Base-by-base conservation (phyloP, 139 green algal species). In the Chlorella sp. region DNA sequence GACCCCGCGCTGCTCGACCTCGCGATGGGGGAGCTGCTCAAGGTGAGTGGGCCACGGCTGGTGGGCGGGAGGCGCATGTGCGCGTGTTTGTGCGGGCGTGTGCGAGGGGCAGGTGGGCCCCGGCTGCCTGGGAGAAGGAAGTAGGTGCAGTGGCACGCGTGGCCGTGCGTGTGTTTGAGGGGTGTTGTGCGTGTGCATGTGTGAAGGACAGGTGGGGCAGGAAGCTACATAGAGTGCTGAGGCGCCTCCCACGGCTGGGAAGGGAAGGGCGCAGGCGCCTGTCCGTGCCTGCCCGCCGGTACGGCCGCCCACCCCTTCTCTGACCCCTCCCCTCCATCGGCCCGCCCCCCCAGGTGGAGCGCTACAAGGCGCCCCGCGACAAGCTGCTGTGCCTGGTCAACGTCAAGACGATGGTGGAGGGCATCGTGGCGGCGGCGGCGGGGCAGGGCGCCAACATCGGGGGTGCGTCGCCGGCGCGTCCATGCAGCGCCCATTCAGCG, bases 361-460 rank as follows among this genome's bases (percentile, higher is more conserved):
- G 83, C 38, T 96, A 90, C 83, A 95, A 99, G 90, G 93, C 92
- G 27, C 96, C 96, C 0, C 82, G 95, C 19, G 96, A 98, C 86
- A 99, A 99, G 92, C 87, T 99, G 48, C 84, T 97, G 31, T 98
- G 94, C 82, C 86, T 98, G 27, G 86, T 98, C 5, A 97, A 97
- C 84, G 90, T 87, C 71, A 74, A 77, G 38, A 83, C 70, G 29
- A 56, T 83, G 56, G 64, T 82, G 69, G 72, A 83, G 53, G 70
- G 74, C 50, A 67, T 76, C 27, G 67, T 86, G 56, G 36, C n/a
- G 33, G 51, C 41, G 56, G 76, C 76, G 35, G 70, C 63, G 35
- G 40, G 35, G n/a, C n/a, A 8, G 33, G 80, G 74, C 29, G 79
- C 66, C 3, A 38, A 29, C 38, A 79, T 82, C 56, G 74, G 74